Evolutionary conservation across 1,284 basidiomycete genomes (phyloP).

Genomic region (Ceraceosorus bombacis): DNA sequence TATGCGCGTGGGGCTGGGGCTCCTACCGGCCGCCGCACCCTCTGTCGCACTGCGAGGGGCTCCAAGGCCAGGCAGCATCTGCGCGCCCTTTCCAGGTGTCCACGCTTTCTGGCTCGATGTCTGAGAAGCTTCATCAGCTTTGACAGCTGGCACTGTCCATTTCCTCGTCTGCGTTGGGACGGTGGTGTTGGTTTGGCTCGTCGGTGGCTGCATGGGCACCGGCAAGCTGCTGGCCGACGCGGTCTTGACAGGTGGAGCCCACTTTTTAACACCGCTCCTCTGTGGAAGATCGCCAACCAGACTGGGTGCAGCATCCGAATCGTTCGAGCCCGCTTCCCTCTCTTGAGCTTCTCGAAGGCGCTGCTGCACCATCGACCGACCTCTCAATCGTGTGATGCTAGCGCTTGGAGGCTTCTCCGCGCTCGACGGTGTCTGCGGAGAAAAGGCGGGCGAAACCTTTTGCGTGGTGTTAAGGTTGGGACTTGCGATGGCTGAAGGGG

Average conservation of each 20-base stretch:
- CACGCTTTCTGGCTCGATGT: constrained; percentile 7
- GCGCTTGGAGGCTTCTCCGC: constrained; percentile 29
- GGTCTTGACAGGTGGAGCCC: neutral
- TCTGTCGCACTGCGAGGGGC: too few relatives aligned
- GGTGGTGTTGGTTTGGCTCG: neutral
- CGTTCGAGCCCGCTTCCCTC: constrained; percentile 16
- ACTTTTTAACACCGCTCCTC: too few relatives aligned
- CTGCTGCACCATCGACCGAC: constrained; percentile 37
- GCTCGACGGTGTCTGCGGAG: neutral
- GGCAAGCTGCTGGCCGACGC: neutral
- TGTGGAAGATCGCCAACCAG: too few relatives aligned
- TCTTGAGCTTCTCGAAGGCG: constrained; percentile 36
- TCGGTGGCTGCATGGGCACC: neutral
- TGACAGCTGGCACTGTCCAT: neutral
- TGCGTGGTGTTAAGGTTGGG: neutral
- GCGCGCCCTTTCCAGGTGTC: constrained; percentile 27
- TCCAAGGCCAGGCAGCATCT: constrained; percentile 26
- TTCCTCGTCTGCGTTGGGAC: neutral
- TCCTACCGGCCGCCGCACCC: too few relatives aligned
- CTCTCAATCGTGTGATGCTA: constrained; percentile 31
- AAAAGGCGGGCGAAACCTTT: neutral
- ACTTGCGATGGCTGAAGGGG: too few relatives aligned
- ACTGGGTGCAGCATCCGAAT: too few relatives aligned
- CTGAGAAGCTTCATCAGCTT: neutral
- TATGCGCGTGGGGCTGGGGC: too few relatives aligned